These are phyloP conservation scores for Eucalyptus brandiana DNA, from an alignment of 345 rosid species.

Conservation along the genomic window DNA sequence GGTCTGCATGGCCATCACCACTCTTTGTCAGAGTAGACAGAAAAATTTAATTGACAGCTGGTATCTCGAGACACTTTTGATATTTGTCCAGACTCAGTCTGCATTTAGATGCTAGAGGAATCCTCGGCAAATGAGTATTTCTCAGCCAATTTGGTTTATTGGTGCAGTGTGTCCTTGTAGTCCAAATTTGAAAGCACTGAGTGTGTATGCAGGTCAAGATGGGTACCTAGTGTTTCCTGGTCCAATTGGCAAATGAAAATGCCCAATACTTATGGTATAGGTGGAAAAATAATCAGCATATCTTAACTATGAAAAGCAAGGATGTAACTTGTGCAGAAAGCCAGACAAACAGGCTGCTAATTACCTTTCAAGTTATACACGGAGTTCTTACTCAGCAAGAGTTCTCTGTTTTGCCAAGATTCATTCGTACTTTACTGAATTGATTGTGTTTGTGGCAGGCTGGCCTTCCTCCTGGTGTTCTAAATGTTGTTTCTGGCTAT, in stretches of 20 bases:
- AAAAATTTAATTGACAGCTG: neutral
- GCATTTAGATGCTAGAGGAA: neutral
- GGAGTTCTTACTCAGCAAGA: neutral
- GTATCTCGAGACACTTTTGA: neutral
- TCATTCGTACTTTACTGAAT: neutral
- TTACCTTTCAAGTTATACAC: neutral
- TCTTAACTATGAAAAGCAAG: neutral
- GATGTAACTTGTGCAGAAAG: neutral
- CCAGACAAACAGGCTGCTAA: neutral
- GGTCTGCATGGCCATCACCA: neutral
- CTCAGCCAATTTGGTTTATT: neutral
- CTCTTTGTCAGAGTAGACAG: neutral
- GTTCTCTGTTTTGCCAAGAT: neutral
- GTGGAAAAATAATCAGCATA: neutral
- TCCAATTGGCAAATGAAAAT: neutral
- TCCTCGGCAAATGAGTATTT: neutral
- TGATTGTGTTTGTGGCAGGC: conserved; percentile 30
- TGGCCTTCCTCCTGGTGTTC: conserved; percentile 88
- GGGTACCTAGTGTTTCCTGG: neutral
- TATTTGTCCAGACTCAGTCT: neutral
- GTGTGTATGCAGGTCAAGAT: neutral
- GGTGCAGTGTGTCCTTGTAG: neutral
- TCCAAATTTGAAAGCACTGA: neutral
- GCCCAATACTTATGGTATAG: neutral
- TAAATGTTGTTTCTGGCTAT: conserved; percentile 74